Percentiles rank a stretch among this genome's conserved stretches.
These are phyloP conservation scores for Solanum sejunctum DNA, from an alignment of 257 asterid genomes.

Conservation along the genomic window DNA sequence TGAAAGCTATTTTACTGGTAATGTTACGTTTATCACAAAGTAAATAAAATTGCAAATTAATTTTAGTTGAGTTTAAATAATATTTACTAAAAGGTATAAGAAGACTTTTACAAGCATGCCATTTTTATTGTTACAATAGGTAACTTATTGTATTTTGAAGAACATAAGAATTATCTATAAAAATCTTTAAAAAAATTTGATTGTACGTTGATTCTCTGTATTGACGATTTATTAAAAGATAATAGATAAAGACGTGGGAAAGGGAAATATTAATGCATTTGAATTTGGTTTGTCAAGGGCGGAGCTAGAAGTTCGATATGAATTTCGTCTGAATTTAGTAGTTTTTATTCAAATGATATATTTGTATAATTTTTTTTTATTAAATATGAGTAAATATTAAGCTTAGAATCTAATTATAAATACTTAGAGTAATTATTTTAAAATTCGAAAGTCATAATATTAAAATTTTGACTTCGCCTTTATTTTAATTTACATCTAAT, in stretches of 20 bases:
- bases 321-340: accelerated
- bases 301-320: too few relatives aligned
- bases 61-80: not conserved
- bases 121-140: not conserved
- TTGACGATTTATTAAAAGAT: too few relatives aligned
- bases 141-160: not conserved
- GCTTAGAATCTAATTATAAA: too few relatives aligned
- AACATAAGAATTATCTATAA: not conserved
- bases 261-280: not conserved
- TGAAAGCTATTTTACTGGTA: conserved; percentile 1
- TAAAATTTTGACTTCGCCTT: too few relatives aligned
- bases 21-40: not conserved
- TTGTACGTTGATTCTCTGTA: not conserved
- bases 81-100: not conserved
- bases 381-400: too few relatives aligned
- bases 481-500: too few relatives aligned
- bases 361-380: too few relatives aligned
- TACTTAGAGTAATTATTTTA: too few relatives aligned
- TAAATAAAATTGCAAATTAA: not conserved
- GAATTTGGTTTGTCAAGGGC: not conserved
- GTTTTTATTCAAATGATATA: too few relatives aligned
- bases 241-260: too few relatives aligned
- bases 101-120: not conserved
- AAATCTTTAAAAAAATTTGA: not conserved
- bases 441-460: too few relatives aligned